Conservation (phyloP, 805 yeast species). For the Candida parachauliodes region DNA sequence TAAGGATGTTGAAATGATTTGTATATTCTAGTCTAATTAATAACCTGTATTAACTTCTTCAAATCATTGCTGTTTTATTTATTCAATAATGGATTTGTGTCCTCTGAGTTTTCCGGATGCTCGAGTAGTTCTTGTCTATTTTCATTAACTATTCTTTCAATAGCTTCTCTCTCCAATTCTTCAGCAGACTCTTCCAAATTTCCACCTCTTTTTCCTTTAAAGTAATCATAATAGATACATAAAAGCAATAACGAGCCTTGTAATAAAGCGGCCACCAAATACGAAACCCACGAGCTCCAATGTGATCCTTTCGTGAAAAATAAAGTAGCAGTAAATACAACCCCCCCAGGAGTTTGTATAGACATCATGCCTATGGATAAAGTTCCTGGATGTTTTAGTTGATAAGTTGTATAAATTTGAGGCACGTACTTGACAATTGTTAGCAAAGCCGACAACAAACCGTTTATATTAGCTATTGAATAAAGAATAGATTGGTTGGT, state of each 20-base stretch:
- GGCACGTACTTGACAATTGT: constrained; percentile 77
- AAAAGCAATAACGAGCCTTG: constrained; percentile 60
- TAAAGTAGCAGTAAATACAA: constrained; percentile 69
- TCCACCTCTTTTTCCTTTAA: constrained; percentile 11
- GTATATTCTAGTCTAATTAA: neutral
- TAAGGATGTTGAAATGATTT: too few relatives aligned
- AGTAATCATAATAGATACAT: constrained; percentile 52
- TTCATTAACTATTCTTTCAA: constrained; percentile 28
- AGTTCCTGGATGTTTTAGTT: constrained; percentile 73
- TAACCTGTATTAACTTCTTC: constrained; percentile 3
- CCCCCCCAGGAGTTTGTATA: constrained; percentile 89
- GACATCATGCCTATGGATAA: constrained; percentile 77
- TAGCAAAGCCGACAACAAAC: constrained; percentile 59
- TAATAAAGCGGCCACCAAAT: constrained; percentile 63
- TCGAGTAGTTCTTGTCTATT: constrained; percentile 17
- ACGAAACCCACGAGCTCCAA: constrained; percentile 88
- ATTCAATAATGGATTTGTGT: neutral
- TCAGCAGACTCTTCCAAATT: constrained; percentile 20
- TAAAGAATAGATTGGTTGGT: constrained; percentile 21
- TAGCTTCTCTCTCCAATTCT: constrained; percentile 23
- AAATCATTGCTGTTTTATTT: neutral
- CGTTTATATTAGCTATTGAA: constrained; percentile 55
- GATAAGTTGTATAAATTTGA: constrained; percentile 68
- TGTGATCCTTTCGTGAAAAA: constrained; percentile 69
- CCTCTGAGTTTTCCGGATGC: constrained; percentile 1